A percentile compares a stretch with the other conserved stretches of the same genome.
phyloP scores from a whole-genome alignment of 2,329 filamentous ascomycete species.

The Coniochaeta ligniaria region DNA sequence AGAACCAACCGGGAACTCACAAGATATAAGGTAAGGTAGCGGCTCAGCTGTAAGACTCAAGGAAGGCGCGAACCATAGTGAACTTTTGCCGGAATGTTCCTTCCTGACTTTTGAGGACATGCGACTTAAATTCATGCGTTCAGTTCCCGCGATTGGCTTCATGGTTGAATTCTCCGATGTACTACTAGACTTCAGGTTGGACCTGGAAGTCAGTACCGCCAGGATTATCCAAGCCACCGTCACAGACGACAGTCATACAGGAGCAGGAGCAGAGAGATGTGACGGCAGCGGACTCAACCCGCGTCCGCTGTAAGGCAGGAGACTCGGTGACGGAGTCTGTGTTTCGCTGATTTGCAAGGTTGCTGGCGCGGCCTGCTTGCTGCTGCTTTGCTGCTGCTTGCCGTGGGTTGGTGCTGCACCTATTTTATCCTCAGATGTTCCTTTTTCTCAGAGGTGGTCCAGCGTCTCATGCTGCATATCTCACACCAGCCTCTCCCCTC shows the following conservation, averaged over 20 bases:
- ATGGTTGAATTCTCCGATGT: too few relatives aligned
- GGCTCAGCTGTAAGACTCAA: neutral
- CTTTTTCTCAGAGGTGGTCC: neutral
- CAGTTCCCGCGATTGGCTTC: neutral
- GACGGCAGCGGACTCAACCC: neutral
- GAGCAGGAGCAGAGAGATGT: neutral
- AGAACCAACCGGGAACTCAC: too few relatives aligned
- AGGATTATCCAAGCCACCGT: too few relatives aligned
- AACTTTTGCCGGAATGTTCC: neutral
- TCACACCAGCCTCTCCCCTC: neutral
- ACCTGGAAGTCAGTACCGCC: too few relatives aligned
- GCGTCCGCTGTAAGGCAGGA: neutral
- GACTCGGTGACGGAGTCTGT: neutral
- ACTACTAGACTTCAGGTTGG: too few relatives aligned
- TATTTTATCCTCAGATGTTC: neutral
- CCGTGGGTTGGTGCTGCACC: neutral
- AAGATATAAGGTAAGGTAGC: too few relatives aligned
- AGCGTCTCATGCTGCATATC: neutral
- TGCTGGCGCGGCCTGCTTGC: neutral
- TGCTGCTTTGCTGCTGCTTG: neutral
- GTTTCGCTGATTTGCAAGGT: neutral
- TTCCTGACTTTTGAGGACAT: neutral
- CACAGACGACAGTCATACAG: neutral
- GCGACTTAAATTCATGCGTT: neutral
- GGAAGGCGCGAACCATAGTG: neutral